phyloP scores from a whole-genome alignment of 768 basidiomycete genomes.

The Coprinopsis marcescibilis region DNA sequence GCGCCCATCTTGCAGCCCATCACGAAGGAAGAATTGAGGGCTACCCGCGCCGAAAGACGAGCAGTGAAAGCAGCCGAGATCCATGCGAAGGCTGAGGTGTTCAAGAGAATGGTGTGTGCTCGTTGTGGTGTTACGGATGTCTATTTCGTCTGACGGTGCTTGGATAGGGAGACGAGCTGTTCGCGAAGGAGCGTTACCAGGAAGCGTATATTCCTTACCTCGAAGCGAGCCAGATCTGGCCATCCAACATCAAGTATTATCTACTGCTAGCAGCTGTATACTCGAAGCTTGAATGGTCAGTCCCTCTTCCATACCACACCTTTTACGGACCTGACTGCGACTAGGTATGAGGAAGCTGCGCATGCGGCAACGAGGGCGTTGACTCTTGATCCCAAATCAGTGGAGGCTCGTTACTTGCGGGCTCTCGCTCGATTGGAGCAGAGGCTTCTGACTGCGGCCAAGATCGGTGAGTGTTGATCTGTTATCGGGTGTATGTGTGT shows the following conservation, averaged over 20 bases:
- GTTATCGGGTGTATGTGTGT: too few relatives aligned
- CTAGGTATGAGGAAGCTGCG: conserved; percentile 35
- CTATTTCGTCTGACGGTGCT: background rate
- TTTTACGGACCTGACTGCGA: background rate
- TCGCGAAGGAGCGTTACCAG: conserved; percentile 24
- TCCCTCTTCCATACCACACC: conserved; percentile 10
- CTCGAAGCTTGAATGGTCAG: conserved; percentile 28
- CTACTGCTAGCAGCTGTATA: conserved; percentile 31
- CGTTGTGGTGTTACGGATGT: background rate
- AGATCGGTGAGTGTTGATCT: conserved; percentile 24
- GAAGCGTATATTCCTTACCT: conserved; percentile 28
- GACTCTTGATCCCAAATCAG: conserved; percentile 29
- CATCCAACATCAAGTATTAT: conserved; percentile 28
- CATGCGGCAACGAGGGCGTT: conserved; percentile 32
- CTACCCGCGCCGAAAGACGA: conserved; percentile 3
- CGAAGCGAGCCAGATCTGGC: conserved; percentile 27
- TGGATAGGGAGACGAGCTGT: conserved; percentile 29
- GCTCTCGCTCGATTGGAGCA: conserved; percentile 35
- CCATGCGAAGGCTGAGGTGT: conserved; percentile 12
- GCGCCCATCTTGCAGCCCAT: conserved; percentile 8
- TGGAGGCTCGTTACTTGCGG: conserved; percentile 36
- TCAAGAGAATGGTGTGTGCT: conserved; percentile 8
- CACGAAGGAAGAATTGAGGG: conserved; percentile 6
- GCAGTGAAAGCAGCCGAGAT: conserved; percentile 8
- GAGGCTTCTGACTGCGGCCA: conserved; percentile 23